These are phyloP conservation scores for Lentinula novae-zelandiae DNA, from an alignment of 1,284 basidiomycete species.

Conservation along the genomic window DNA sequence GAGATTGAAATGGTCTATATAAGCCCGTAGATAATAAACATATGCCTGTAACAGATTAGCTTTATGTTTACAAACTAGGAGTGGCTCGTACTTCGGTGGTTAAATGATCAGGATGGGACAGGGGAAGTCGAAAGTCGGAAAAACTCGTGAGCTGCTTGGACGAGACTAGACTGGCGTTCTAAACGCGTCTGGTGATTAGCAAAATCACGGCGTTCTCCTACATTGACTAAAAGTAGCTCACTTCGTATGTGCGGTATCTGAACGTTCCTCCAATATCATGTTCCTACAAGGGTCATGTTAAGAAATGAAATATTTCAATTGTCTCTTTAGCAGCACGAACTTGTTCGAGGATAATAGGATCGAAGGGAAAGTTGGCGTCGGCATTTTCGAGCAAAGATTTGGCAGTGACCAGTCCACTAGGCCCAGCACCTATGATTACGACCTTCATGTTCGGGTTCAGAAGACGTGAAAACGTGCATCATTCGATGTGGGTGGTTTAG, in stretches of 20 bases:
- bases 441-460: slow-evolving; percentile 23
- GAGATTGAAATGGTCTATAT: slow-evolving; percentile 45
- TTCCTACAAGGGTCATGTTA: slow-evolving; percentile 26
- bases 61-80: neutral
- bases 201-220: neutral
- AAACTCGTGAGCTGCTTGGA: slow-evolving; percentile 64
- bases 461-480: neutral
- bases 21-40: slow-evolving; percentile 54
- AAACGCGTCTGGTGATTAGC: slow-evolving; percentile 16
- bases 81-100: slow-evolving; percentile 38
- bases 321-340: neutral
- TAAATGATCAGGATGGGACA: slow-evolving; percentile 54
- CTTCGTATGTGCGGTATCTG: slow-evolving; percentile 39
- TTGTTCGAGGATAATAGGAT: slow-evolving; percentile 55
- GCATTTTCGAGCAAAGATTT: slow-evolving; percentile 52
- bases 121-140: slow-evolving; percentile 57
- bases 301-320: neutral
- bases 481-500: neutral
- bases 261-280: slow-evolving; percentile 64
- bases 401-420: slow-evolving; percentile 53
- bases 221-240: slow-evolving; percentile 9
- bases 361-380: slow-evolving; percentile 36
- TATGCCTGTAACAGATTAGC: slow-evolving; percentile 36
- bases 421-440: slow-evolving; percentile 49
- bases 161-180: slow-evolving; percentile 56